Evolutionary conservation across 2,329 filamentous ascomycete genomes (phyloP).

Genomic region (Penicillium fuscoglaucum): DNA sequence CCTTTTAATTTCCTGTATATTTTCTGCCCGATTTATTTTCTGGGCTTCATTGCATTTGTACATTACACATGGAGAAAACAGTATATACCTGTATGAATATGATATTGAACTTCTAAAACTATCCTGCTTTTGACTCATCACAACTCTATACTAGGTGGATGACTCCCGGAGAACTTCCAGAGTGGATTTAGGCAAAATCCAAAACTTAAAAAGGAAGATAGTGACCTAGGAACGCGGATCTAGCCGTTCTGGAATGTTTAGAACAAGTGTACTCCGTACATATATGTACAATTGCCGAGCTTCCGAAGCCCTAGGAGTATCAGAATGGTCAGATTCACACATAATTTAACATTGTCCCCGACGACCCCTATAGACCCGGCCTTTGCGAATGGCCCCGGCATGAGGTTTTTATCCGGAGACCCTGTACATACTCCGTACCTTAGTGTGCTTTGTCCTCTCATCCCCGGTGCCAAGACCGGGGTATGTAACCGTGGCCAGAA

Average conservation of each 20-base stretch:
- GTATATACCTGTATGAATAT: constrained; percentile 18
- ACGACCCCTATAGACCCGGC: not conserved
- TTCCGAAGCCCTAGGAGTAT: not conserved
- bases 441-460: not conserved
- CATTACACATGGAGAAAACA: constrained; percentile 2
- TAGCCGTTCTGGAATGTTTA: not conserved
- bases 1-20: constrained; percentile 13
- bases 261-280: not conserved
- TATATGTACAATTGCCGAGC: not conserved
- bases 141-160: not conserved
- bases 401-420: not conserved
- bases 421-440: not conserved
- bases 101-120: not conserved
- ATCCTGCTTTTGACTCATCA: not conserved
- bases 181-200: constrained; percentile 10
- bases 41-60: constrained; percentile 13
- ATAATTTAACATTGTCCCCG: not conserved
- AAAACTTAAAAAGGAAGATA: not conserved
- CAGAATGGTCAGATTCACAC: not conserved
- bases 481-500: not conserved
- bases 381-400: not conserved
- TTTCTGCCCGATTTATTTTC: constrained; percentile 3
- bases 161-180: not conserved
- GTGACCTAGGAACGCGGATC: not conserved
- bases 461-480: constrained; percentile 3